A percentile compares a stretch with the other conserved stretches of the same genome.
Conservation (phyloP, 2,329 filamentous ascomycete species). For the Diaporthe sp. region DNA sequence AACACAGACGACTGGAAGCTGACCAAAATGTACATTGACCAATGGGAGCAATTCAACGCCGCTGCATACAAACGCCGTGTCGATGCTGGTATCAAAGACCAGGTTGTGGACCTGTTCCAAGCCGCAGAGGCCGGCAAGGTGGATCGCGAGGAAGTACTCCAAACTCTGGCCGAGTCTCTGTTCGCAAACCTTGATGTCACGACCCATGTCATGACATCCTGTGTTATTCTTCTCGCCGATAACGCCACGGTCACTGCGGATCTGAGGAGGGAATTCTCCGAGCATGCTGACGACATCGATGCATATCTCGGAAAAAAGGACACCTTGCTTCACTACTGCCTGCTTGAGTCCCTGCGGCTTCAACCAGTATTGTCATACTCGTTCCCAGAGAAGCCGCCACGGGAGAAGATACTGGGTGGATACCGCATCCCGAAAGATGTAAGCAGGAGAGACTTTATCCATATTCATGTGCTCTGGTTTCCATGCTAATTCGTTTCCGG, state of each 20-base stretch:
- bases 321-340: constrained; percentile 2
- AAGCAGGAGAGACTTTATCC: background rate
- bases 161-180: constrained; percentile 6
- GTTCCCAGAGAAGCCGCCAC: constrained; percentile 9
- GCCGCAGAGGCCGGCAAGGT: constrained; percentile 4
- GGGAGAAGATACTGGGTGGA: background rate
- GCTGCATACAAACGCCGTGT: background rate
- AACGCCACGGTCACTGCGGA: background rate
- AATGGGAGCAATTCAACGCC: constrained; percentile 13
- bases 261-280: background rate
- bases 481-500: background rate
- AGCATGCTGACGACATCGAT: background rate
- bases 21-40: background rate
- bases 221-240: constrained; percentile 5
- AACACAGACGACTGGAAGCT: constrained; percentile 7
- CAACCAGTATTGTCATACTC: background rate
- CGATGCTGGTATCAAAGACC: constrained; percentile 12
- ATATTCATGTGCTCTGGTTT: rapidly evolving
- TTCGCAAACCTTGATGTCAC: constrained; percentile 17
- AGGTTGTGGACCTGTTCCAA: background rate
- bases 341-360: constrained; percentile 13
- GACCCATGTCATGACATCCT: constrained; percentile 12
- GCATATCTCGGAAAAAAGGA: constrained; percentile 13
- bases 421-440: constrained; percentile 4
- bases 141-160: constrained; percentile 14